These are phyloP conservation scores for Aureobasidium sp. DNA, from an alignment of 2,329 filamentous ascomycete species.

Conservation along the genomic window DNA sequence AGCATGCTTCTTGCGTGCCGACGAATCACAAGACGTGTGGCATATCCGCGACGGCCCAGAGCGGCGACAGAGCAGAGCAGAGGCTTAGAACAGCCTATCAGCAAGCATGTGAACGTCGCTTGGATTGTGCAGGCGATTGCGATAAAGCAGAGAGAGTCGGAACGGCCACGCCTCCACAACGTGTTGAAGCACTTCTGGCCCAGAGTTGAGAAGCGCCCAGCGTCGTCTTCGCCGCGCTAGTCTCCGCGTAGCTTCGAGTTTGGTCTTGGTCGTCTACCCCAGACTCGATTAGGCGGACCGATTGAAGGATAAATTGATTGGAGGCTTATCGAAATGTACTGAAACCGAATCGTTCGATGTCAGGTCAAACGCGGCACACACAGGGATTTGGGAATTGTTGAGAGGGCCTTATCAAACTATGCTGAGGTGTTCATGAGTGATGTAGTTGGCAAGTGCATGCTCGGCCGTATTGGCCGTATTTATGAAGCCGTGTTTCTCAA, in stretches of 20 bases:
- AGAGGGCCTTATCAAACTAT: background rate
- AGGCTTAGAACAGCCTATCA: background rate
- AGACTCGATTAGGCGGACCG: background rate
- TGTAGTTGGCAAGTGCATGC: background rate
- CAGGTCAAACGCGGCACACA: background rate
- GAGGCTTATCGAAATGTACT: background rate
- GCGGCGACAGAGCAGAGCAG: background rate
- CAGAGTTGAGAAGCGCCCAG: constrained; percentile 4
- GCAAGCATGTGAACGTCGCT: background rate
- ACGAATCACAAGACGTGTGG: background rate
- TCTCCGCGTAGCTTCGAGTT: background rate
- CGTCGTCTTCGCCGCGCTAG: background rate
- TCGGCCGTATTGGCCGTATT: no score
- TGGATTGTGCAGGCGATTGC: background rate
- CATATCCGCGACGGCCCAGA: background rate
- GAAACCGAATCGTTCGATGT: constrained; percentile 9
- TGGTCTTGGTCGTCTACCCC: background rate
- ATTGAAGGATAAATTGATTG: constrained; percentile 1
- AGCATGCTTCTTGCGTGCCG: background rate
- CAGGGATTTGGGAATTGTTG: background rate
- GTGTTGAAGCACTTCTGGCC: constrained; percentile 1
- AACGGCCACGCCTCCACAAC: background rate
- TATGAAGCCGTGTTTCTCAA: background rate
- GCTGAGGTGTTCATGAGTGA: background rate
- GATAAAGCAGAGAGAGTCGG: background rate